phyloP scores from a whole-genome alignment of 495 filamentous ascomycete species.

The Cairneyella variabilis region DNA sequence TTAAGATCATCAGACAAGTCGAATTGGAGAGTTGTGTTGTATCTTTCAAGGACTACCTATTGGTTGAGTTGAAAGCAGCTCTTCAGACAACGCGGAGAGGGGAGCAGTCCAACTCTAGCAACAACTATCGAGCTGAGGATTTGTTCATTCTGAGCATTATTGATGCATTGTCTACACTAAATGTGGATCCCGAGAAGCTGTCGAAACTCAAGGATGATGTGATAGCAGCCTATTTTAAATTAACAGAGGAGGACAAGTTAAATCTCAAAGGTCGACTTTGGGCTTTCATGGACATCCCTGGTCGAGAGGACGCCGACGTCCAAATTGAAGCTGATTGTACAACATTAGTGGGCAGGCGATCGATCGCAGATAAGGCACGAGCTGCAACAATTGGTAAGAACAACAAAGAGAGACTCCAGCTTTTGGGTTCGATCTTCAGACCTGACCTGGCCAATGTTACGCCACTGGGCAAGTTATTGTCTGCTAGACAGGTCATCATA shows the following conservation, averaged over 20 bases:
- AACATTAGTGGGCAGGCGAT: slow-evolving; percentile 15
- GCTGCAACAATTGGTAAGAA: not conserved
- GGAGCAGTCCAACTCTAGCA: not conserved
- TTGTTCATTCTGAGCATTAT: slow-evolving; percentile 9
- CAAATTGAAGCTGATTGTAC: slow-evolving; percentile 1
- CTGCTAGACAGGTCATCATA: slow-evolving; percentile 17
- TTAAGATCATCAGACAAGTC: slow-evolving; percentile 3
- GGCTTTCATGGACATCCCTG: slow-evolving; percentile 13
- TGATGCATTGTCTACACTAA: slow-evolving; percentile 10
- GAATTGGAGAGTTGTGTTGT: not conserved
- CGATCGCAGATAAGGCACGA: slow-evolving; percentile 7
- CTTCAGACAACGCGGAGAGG: slow-evolving; percentile 5
- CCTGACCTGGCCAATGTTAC: not conserved
- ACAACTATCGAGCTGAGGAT: not conserved
- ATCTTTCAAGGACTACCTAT: slow-evolving; percentile 9
- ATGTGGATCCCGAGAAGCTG: slow-evolving; percentile 4
- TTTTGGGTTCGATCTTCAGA: slow-evolving; percentile 18
- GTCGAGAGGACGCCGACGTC: not conserved
- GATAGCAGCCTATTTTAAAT: not conserved
- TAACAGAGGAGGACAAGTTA: not conserved
- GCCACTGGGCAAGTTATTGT: slow-evolving; percentile 18
- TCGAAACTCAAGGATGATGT: slow-evolving; percentile 1
- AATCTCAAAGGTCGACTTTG: slow-evolving; percentile 11
- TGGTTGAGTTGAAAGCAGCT: slow-evolving; percentile 8
- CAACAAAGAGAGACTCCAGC: slow-evolving; percentile 11